Evolutionary conservation across 257 asterid genomes (phyloP), one percentile per base, ranked within the genome.

Genomic region (Eustoma russellianum): DNA sequence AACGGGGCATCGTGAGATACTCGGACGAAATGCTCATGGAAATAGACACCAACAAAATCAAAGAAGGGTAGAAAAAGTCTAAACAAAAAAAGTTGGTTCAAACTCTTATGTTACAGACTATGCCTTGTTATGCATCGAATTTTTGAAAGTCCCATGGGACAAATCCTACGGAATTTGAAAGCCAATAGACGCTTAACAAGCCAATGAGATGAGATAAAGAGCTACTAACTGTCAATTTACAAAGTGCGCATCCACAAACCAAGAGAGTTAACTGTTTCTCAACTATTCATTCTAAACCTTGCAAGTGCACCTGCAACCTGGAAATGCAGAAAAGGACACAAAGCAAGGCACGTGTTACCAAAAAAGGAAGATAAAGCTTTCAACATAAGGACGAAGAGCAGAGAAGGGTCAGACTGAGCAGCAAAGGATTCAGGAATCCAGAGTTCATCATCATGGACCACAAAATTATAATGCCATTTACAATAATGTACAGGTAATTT

Each of bases 201-300:
- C 35, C 33, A 43, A 46, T 48, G 7, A 24, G 17, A 46, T 13
- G 35, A 47, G 34, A 52, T 44, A 50, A 57, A 50, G 30, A 57
- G 40, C 35, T 54, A 52, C 63, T 53, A 48, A n/a, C 49, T 33
- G 33, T 60, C 50, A 44, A 61, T 66, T 61, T 71, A 66, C 73
- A 71, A 48, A 46, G 41, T 54, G 52, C 51, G 54, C 44, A 50
- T 70, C 57, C 65, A 70, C 33, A 5, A 34, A 60, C 57, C 63
- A 66, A 56, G 50, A 60, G 51, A 41, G 43, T 28, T 55, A n/a
- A 61, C 41, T 52, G 60, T 44, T 61, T 60, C 61, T 66, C 17
- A 48, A 33, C 46, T 41, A 55, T 52, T 47, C 10, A 51, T 47
- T 33, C 33, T 17, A 52, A 47, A 40, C 33, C 17, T 61, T 49